These are phyloP conservation scores for Logfia minima DNA, from an alignment of 129 eudicot genomes.

Conservation along the genomic window DNA sequence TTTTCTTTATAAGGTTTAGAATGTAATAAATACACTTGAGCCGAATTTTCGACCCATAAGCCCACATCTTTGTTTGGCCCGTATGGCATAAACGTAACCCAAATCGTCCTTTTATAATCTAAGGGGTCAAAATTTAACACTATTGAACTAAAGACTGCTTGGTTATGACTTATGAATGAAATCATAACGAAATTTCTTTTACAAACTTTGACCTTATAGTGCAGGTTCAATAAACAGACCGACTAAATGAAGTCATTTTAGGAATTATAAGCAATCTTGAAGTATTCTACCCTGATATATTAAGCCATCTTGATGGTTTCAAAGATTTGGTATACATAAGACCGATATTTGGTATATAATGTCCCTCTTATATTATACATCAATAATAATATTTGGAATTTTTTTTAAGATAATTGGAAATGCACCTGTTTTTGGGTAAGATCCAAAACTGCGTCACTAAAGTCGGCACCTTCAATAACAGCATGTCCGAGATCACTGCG, in stretches of 20 bases:
- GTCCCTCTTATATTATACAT: background rate
- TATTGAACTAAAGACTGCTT: background rate
- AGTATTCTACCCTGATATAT: background rate
- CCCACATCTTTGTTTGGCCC: background rate
- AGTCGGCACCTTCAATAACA: slow-evolving; percentile 92
- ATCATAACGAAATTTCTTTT: background rate
- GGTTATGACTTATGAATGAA: background rate
- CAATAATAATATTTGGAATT: background rate
- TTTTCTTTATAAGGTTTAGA: background rate
- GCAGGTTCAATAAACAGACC: background rate
- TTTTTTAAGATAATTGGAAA: background rate
- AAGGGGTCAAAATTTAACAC: background rate
- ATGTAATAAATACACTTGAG: too few species aligned
- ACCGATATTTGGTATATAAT: background rate
- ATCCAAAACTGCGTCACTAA: slow-evolving; percentile 98
- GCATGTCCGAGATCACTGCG: slow-evolving; percentile 98
- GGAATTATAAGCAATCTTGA: background rate
- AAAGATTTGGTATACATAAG: background rate
- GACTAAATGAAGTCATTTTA: background rate
- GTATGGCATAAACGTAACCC: background rate
- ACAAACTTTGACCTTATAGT: background rate
- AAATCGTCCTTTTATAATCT: background rate
- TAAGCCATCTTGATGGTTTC: slow-evolving; percentile 4
- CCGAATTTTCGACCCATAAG: background rate
- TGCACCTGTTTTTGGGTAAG: slow-evolving; percentile 81